Base-by-base conservation (phyloP, 176 grass and related monocot species). In the Cenchrus purpureus region DNA sequence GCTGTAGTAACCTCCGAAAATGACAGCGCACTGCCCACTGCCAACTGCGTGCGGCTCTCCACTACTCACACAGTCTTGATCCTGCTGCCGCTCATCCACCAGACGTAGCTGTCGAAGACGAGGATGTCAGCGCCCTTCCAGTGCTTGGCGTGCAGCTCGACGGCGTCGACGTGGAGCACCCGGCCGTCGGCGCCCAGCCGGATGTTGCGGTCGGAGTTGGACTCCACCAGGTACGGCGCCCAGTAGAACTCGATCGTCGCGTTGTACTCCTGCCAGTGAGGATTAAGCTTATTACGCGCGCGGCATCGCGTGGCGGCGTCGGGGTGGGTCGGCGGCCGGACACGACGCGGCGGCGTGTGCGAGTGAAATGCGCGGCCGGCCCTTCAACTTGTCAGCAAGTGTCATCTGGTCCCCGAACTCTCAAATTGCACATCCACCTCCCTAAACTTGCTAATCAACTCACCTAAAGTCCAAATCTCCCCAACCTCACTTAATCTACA, bases 41-140 rank as follows among this genome's bases (percentile, higher is more conserved):
- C 49, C 10, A 2, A 50, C 10, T 12, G 49, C 3, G 37, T 3
- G 37, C 37, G 37, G 61, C 1, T 61, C 8, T 8, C 16, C 4
- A 65, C 93, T 92, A 65, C 93, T 92, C 65, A 97, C 92, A 88
- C 67, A 14, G 86, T 60, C 71, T 97, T 94, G 68, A 97, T 97
- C 46, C 67, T 85, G 56, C 88, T 74, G 5, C 90, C 90, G 50
- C 40, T 92, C 90, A 90, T 94, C 94, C 94, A 97, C 94, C 92
- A 97, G 5, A 92, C 79, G 72, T 94, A 94, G 67, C 82, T 90
- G 51, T 93, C 90, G 60, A 97, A 97, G 57, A 97, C 88, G 79
- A 97, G 92, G 78, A 97, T 69, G 90, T 94, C 88, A 4, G 57
- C 92, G 13, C 86, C 77, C 44, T 68, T 44, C 92, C 92, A 97